Evolutionary conservation across 306 rosid species (phyloP), one percentile per base, ranked within the genome.

Genomic region (Dryas octopetala): DNA sequence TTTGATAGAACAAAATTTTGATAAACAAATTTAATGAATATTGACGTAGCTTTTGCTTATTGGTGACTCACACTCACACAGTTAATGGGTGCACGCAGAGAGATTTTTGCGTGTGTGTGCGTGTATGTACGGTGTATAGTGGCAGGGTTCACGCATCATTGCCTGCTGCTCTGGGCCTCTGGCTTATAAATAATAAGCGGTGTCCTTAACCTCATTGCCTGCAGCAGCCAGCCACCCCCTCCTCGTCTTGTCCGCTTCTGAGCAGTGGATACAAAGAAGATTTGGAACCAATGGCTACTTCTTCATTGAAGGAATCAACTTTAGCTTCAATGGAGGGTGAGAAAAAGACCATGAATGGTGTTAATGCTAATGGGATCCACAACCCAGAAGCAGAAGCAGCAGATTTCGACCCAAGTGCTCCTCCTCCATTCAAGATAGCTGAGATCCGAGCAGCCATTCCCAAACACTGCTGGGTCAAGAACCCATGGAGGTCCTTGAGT

Each of bases 371-470:
- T 75, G 81, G 76, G 61, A 23, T 71, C 59, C 32, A 59, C 10
- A 26, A 57, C 44, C 67, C 16, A 67, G 32, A 11, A 28, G 17
- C 19, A 9, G 66, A 65, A 2, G 68, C 66, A 23, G 62, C 13
- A 15, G 61, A 58, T 85, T 95, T 95, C 63, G 97, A 95, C 82
- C 96, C 97, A 28, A 83, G 92, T 73, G 93, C 91, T 51, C 96
- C 96, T 49, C 99, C 99, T 26, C 97, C 97, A 0, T 95, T 95
- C 23, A 87, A 83, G 78, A 89, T 95, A 16, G 89, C 90, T 6
- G 97, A 92, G 62, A 90, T 95, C 83, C 87, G 99, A 58, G 93
- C 93, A 0, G 87, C 97, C 66, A 95, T 95, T 80, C 99, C 99
- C 2, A 77, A 62, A 26, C 97, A 95, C 80, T 95, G 99, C 38